Evolutionary conservation across 2,329 filamentous ascomycete species (phyloP).

Genomic region (Xylariaceae sp.): DNA sequence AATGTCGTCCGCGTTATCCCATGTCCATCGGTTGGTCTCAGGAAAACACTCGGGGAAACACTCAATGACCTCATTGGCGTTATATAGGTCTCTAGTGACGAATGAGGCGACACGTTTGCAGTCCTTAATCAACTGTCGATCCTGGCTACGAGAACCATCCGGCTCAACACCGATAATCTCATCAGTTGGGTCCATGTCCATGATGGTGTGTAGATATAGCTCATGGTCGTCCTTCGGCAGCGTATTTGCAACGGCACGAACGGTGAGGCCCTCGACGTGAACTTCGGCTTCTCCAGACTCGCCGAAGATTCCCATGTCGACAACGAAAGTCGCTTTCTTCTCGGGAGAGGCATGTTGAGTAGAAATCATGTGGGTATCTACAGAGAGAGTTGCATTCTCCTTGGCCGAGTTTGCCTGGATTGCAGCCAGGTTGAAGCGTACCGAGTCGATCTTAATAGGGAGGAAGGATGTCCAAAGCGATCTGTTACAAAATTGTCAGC

Average conservation of each 20-base stretch:
- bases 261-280: constrained; percentile 24
- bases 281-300: constrained; percentile 19
- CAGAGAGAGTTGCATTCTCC: constrained; percentile 24
- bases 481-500: not conserved
- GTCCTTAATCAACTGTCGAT: constrained; percentile 28
- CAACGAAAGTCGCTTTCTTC: constrained; percentile 26
- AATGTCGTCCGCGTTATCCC: constrained; percentile 25
- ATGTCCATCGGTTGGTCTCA: constrained; percentile 1
- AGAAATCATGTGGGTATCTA: constrained; percentile 25
- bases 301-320: constrained; percentile 27
- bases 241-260: constrained; percentile 23
- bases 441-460: constrained; percentile 28
- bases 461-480: constrained; percentile 40
- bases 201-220: constrained; percentile 26
- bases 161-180: constrained; percentile 25
- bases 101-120: constrained; percentile 33
- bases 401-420: constrained; percentile 11
- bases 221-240: constrained; percentile 25
- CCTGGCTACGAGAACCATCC: constrained; percentile 2
- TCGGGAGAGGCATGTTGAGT: constrained; percentile 8
- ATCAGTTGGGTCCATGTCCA: constrained; percentile 37
- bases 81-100: constrained; percentile 16
- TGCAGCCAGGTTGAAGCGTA: constrained; percentile 34
- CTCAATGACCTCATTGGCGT: no score
- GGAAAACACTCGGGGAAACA: no score